Conservation (phyloP, 1,139 yeast species). For the Hemisphaericaspora xylanilytica region DNA sequence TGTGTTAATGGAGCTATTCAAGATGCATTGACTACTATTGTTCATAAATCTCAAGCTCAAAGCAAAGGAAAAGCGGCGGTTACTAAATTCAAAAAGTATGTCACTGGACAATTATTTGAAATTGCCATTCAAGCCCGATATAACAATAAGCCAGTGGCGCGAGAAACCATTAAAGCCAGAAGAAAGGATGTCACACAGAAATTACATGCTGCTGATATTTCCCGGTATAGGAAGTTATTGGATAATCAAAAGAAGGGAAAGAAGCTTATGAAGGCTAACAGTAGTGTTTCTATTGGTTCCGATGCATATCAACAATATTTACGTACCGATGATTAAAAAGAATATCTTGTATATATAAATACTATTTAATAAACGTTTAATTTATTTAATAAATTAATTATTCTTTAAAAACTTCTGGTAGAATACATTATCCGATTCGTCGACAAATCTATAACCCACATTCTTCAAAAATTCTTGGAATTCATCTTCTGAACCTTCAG, state of each 20-base stretch:
- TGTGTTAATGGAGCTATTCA: constrained; percentile 87
- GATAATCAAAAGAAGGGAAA: constrained; percentile 94
- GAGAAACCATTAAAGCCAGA: constrained; percentile 91
- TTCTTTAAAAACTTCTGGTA: constrained; percentile 66
- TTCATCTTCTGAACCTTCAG: constrained; percentile 60
- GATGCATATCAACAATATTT: constrained; percentile 80
- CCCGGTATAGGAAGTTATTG: constrained; percentile 83
- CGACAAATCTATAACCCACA: constrained; percentile 73
- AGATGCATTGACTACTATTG: constrained; percentile 88
- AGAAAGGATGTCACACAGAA: constrained; percentile 90
- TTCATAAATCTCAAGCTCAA: constrained; percentile 79
- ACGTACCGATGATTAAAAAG: constrained; percentile 32
- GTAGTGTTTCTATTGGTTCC: constrained; percentile 73
- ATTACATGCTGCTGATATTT: constrained; percentile 90
- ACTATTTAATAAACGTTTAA: too few species aligned
- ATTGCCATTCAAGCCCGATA: constrained; percentile 91
- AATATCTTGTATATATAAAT: constrained; percentile 12
- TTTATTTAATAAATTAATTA: constrained; percentile 1
- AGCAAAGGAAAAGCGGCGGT: constrained; percentile 80
- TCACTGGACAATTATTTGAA: constrained; percentile 82
- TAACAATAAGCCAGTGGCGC: constrained; percentile 76
- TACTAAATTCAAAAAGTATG: constrained; percentile 70
- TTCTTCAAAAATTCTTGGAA: constrained; percentile 67
- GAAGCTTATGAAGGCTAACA: constrained; percentile 75
- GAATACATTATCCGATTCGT: constrained; percentile 82